Conservation (phyloP, 2,329 filamentous ascomycete genomes). For the Colletotrichum chlorophyti region DNA sequence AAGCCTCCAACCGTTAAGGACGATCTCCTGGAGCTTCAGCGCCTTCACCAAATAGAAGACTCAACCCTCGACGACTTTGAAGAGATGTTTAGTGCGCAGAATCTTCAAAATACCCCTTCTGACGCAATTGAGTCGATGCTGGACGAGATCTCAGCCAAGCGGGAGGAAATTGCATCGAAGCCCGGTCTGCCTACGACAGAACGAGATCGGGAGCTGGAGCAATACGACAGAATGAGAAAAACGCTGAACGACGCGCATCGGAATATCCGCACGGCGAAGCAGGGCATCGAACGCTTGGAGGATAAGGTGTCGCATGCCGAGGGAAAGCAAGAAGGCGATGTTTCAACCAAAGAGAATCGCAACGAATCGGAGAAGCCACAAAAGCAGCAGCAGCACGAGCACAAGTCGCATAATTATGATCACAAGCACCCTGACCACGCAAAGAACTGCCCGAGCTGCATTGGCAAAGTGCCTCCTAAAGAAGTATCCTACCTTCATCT, state of each 20-base stretch:
- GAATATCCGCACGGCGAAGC: conserved; percentile 61
- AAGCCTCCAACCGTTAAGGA: conserved; percentile 61
- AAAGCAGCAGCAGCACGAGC: conserved; percentile 21
- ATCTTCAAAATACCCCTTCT: conserved; percentile 3
- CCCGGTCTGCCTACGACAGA: conserved; percentile 31
- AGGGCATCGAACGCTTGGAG: conserved; percentile 65
- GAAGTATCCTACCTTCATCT: conserved; percentile 45
- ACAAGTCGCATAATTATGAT: neutral
- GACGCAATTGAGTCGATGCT: conserved; percentile 29
- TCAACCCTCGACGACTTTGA: conserved; percentile 66
- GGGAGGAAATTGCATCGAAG: conserved; percentile 21
- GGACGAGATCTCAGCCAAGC: conserved; percentile 29
- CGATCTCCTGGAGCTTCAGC: conserved; percentile 60
- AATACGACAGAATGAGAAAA: conserved; percentile 58
- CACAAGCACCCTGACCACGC: neutral
- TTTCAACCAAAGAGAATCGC: neutral
- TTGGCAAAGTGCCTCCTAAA: neutral
- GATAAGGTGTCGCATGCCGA: conserved; percentile 54
- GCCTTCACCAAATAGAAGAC: conserved; percentile 62
- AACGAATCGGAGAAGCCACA: neutral
- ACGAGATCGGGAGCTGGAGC: conserved; percentile 49
- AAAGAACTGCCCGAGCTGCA: conserved; percentile 1
- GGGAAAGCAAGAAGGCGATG: conserved; percentile 25
- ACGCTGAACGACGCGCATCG: conserved; percentile 57
- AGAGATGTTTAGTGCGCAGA: conserved; percentile 46